A percentile compares a stretch with the other conserved stretches of the same genome.
These are phyloP conservation scores for Acacia confusa DNA, from an alignment of 306 rosid species.

Conservation along the genomic window DNA sequence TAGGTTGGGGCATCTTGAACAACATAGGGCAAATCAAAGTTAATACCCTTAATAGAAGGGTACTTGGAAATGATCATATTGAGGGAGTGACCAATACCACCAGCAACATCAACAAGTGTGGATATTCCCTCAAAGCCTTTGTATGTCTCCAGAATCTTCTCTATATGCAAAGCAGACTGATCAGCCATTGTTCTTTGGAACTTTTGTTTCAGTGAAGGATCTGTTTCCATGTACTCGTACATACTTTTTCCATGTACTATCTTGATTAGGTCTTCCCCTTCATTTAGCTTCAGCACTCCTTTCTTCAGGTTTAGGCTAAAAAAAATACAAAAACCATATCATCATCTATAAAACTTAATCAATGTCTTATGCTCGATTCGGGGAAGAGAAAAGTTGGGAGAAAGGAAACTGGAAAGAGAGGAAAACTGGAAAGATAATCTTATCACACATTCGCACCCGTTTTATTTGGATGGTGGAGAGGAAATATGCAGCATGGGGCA, in stretches of 20 bases:
- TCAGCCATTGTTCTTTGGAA: neutral
- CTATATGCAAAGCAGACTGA: neutral
- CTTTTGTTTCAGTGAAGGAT: neutral
- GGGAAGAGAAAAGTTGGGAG: too few species aligned
- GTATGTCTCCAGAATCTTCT: neutral
- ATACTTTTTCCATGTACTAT: neutral
- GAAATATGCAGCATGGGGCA: too few species aligned
- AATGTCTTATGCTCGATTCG: neutral
- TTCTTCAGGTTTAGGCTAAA: neutral
- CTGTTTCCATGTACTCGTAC: neutral
- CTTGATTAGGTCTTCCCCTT: neutral
- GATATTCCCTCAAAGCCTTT: conserved; percentile 4
- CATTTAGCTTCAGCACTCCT: neutral
- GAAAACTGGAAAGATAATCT: too few species aligned
- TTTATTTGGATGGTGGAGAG: too few species aligned
- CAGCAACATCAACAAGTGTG: neutral
- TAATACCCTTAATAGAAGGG: conserved; percentile 3
- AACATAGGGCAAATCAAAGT: conserved; percentile 12
- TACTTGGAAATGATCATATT: neutral
- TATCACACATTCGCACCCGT: too few species aligned
- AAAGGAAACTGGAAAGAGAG: too few species aligned
- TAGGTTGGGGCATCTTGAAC: neutral
- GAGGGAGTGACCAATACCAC: neutral
- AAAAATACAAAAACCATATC: neutral
- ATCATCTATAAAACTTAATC: neutral